phyloP scores from a whole-genome alignment of 306 rosid genomes.

The Mimosa bimucronata region DNA sequence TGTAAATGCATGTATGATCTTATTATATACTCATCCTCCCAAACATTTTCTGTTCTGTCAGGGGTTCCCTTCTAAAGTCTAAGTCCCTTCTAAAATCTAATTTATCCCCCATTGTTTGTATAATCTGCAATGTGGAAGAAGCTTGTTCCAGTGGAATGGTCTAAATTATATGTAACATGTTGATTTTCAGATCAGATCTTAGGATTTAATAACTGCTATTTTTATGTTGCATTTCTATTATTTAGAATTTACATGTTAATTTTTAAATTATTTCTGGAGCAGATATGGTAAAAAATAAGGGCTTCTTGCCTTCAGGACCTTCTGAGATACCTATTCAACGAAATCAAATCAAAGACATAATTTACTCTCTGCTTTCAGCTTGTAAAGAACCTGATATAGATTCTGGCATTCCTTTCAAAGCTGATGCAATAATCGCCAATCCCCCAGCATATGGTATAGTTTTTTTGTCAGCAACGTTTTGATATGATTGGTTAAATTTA shows the following conservation, averaged over 20 bases:
- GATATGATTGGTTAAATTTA: conserved; percentile 22
- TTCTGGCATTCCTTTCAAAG: conserved; percentile 74
- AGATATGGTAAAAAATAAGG: conserved; percentile 99
- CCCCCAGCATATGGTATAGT: conserved; percentile 94
- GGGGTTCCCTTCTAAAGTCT: background rate
- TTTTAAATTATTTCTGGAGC: conserved; percentile 42
- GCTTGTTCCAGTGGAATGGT: background rate
- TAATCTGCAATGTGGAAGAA: conserved; percentile 3
- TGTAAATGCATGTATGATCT: background rate
- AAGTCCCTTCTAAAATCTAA: no score
- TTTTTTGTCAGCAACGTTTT: conserved; percentile 12
- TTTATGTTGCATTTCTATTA: background rate
- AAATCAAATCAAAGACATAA: conserved; percentile 92
- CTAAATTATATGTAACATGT: background rate
- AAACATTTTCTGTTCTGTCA: background rate
- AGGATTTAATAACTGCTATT: conserved; percentile 14
- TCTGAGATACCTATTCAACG: conserved; percentile 93
- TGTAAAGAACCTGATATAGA: conserved; percentile 92
- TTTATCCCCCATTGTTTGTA: no score
- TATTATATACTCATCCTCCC: conserved; percentile 2
- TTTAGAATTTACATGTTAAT: conserved; percentile 20
- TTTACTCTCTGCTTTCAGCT: conserved; percentile 82
- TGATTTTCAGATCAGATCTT: conserved; percentile 30
- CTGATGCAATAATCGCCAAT: conserved; percentile 95
- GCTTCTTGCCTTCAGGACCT: conserved; percentile 98